phyloP scores from a whole-genome alignment of 192 early-diverging fungal genomes.

The Ramicandelaber brevisporus region DNA sequence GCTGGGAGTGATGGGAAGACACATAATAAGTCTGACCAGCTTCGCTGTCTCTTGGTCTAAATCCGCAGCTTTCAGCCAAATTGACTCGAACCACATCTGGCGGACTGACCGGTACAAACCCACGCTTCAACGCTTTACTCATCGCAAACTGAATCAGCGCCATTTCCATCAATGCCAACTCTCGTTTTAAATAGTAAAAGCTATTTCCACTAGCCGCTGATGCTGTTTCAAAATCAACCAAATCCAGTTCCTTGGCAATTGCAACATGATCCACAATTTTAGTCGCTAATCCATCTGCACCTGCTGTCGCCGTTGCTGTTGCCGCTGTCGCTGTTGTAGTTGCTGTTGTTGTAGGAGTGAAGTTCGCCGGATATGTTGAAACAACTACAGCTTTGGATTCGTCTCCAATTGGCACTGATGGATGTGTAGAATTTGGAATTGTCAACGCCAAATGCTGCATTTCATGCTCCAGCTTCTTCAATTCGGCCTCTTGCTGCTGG shows the following conservation, averaged over 20 bases:
- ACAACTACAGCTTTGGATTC: constrained; percentile 34
- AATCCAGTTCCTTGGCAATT: constrained; percentile 29
- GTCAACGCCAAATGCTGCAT: constrained; percentile 31
- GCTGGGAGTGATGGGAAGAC: constrained; percentile 13
- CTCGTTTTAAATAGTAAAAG: constrained; percentile 70
- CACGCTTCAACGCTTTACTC: constrained; percentile 32
- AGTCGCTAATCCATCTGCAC: constrained; percentile 3
- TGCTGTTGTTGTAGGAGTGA: constrained; percentile 1
- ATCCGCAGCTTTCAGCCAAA: constrained; percentile 68
- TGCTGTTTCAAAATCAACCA: constrained; percentile 61
- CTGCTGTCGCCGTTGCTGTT: neutral
- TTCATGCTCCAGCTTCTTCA: constrained; percentile 20
- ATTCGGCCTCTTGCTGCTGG: constrained; percentile 16
- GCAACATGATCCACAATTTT: constrained; percentile 39
- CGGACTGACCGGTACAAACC: constrained; percentile 52
- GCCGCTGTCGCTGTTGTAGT: constrained; percentile 3
- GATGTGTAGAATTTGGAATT: constrained; percentile 61
- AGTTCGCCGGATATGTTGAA: constrained; percentile 15
- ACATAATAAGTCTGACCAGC: constrained; percentile 74
- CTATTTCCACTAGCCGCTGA: constrained; percentile 51
- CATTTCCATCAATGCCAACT: constrained; percentile 66
- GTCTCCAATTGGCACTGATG: constrained; percentile 42
- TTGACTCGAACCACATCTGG: constrained; percentile 64
- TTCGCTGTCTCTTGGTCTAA: constrained; percentile 46
- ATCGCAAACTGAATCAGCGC: constrained; percentile 72